A percentile compares a stretch with the other conserved stretches of the same genome.
These are phyloP conservation scores for Leptographium flavum DNA, from an alignment of 2,329 filamentous ascomycete species.

Conservation along the genomic window DNA sequence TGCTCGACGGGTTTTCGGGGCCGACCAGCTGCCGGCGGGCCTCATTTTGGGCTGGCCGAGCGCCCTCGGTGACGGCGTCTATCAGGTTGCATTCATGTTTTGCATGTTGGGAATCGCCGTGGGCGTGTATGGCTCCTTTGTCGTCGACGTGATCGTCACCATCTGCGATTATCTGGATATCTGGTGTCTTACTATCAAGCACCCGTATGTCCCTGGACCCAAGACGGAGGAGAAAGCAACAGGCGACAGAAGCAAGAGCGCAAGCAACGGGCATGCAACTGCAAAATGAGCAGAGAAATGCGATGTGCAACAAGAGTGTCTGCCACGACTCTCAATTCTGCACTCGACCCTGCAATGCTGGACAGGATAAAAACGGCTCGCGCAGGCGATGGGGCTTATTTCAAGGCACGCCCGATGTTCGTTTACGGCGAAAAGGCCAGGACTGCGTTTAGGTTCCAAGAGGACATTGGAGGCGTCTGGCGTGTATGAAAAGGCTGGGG, in stretches of 20 bases:
- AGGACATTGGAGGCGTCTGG: too few species aligned
- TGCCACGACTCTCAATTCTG: too few species aligned
- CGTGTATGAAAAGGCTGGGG: too few species aligned
- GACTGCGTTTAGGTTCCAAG: background rate
- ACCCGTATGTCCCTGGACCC: constrained; percentile 40
- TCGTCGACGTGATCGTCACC: constrained; percentile 90
- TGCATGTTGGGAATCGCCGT: constrained; percentile 70
- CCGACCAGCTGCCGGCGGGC: constrained; percentile 1
- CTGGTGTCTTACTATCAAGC: constrained; percentile 96
- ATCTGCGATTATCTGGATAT: constrained; percentile 98
- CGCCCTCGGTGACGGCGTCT: constrained; percentile 59
- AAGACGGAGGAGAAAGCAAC: background rate
- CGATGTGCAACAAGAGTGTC: too few species aligned
- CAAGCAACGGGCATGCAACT: background rate
- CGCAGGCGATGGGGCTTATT: too few species aligned
- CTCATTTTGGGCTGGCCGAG: constrained; percentile 54
- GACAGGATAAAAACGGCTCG: too few species aligned
- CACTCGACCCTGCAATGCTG: too few species aligned
- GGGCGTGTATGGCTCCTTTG: constrained; percentile 94
- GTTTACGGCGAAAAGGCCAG: background rate
- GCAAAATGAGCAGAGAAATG: too few species aligned
- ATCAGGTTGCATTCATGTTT: constrained; percentile 75
- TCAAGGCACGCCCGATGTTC: background rate
- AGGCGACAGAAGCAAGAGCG: background rate
- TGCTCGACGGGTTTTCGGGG: constrained; percentile 4